Percentiles rank a stretch among this genome's conserved stretches.
These are phyloP conservation scores for Venturia nashicola DNA, from an alignment of 2,329 filamentous ascomycete species.

Conservation along the genomic window DNA sequence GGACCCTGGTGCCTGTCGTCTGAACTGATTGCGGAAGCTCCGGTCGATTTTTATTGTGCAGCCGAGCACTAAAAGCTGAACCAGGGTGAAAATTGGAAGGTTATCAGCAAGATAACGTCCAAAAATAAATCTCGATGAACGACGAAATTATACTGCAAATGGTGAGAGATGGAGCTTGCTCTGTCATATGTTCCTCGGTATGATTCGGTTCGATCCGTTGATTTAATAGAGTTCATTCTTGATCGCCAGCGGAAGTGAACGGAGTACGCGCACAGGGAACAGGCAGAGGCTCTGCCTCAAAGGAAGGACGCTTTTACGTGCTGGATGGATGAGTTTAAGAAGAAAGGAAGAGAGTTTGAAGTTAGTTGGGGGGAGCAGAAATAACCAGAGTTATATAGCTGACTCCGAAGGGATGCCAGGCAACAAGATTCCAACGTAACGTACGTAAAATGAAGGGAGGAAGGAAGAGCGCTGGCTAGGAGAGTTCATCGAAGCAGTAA, in stretches of 20 bases:
- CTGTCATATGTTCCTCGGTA: not conserved
- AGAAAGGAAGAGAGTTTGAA: not conserved
- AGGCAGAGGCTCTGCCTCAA: not conserved
- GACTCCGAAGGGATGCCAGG: not conserved
- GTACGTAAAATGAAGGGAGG: too few relatives aligned
- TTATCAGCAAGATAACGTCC: not conserved
- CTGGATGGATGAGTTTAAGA: not conserved
- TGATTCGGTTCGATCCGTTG: not conserved
- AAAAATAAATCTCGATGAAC: not conserved
- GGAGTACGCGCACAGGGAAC: not conserved
- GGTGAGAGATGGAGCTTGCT: not conserved
- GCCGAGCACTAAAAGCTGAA: not conserved
- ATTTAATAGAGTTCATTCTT: not conserved
- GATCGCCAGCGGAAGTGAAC: not conserved
- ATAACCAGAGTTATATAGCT: not conserved
- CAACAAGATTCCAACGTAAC: not conserved
- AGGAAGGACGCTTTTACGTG: not conserved
- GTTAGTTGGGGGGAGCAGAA: not conserved
- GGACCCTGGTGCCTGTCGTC: not conserved
- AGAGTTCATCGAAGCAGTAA: not conserved
- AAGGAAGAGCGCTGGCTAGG: not conserved
- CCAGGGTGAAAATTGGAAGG: not conserved
- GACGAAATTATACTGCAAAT: not conserved
- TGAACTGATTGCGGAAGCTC: not conserved
- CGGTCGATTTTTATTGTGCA: not conserved